phyloP scores from a whole-genome alignment of 2,329 filamentous ascomycete genomes.

The Dothiorella sarmentorum region DNA sequence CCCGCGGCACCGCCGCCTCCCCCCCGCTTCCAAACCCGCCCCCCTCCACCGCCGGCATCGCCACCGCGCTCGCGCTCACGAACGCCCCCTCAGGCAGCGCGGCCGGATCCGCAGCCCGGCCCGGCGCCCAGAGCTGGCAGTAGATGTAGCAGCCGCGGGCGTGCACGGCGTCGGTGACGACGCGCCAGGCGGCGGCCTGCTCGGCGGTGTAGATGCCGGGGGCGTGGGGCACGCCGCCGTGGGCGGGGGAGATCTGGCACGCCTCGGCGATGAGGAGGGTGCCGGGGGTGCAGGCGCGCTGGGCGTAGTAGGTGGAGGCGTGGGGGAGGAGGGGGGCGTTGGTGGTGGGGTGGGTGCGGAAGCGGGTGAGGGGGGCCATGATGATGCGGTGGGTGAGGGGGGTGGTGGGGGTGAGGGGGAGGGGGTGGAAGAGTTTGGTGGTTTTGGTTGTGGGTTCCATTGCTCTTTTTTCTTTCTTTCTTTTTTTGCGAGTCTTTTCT shows the following conservation, averaged over 20 bases:
- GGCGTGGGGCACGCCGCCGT: conserved; percentile 49
- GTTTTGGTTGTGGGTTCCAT: background rate
- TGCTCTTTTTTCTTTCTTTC: background rate
- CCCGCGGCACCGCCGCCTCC: conserved; percentile 30
- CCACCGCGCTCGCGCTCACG: conserved; percentile 31
- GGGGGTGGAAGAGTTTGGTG: conserved; percentile 26
- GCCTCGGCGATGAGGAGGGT: conserved; percentile 60
- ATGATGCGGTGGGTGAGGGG: conserved; percentile 27
- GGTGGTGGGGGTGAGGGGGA: conserved; percentile 23
- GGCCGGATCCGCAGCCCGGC: conserved; percentile 49
- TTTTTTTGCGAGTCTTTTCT: background rate
- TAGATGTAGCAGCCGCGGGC: conserved; percentile 59
- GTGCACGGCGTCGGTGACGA: conserved; percentile 61
- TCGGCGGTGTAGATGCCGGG: conserved; percentile 51
- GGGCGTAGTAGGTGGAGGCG: conserved; percentile 51
- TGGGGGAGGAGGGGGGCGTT: conserved; percentile 45
- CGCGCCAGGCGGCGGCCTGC: conserved; percentile 59
- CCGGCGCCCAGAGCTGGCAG: conserved; percentile 60
- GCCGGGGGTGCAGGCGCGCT: conserved; percentile 51
- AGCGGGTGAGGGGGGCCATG: conserved; percentile 34
- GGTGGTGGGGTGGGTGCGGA: conserved; percentile 44
- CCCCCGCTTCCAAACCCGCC: too few species aligned
- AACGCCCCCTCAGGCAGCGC: conserved; percentile 31
- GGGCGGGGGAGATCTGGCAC: conserved; percentile 48
- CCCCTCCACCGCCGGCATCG: too few species aligned